These are phyloP conservation scores for Pythium rhizo-oryzae DNA, from an alignment of 352 stramenopile species.

Conservation along the genomic window DNA sequence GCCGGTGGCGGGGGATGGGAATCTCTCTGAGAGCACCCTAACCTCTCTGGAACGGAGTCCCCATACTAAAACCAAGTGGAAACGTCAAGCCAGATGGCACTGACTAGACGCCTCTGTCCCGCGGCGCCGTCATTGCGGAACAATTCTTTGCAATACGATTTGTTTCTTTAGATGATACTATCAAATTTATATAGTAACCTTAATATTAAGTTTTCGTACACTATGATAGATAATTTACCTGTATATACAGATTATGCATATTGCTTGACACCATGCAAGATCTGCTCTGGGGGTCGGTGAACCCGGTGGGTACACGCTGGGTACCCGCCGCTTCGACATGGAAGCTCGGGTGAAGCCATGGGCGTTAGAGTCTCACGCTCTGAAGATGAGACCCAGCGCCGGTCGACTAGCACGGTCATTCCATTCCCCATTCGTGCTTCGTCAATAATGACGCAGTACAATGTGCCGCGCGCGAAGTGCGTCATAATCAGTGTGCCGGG, in stretches of 20 bases:
- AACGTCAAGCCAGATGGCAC: not conserved
- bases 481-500: no score
- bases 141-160: not conserved
- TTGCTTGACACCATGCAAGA: no score
- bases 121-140: not conserved
- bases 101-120: not conserved
- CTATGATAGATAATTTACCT: no score
- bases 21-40: no score
- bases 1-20: no score
- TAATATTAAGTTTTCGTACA: no score
- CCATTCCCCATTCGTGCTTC: not conserved
- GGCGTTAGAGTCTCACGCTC: slow-evolving; percentile 18
- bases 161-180: not conserved
- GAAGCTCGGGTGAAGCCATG: slow-evolving; percentile 6
- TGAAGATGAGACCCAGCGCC: slow-evolving; percentile 13
- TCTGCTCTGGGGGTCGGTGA: no score
- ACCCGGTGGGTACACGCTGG: no score
- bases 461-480: no score
- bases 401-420: not conserved
- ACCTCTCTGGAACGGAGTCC: no score
- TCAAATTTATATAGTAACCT: no score
- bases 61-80: not conserved
- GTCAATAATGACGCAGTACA: not conserved
- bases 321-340: not conserved
- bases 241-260: no score